phyloP scores from a whole-genome alignment of 1,284 basidiomycete genomes.

The Melampsora larici-populina region DNA sequence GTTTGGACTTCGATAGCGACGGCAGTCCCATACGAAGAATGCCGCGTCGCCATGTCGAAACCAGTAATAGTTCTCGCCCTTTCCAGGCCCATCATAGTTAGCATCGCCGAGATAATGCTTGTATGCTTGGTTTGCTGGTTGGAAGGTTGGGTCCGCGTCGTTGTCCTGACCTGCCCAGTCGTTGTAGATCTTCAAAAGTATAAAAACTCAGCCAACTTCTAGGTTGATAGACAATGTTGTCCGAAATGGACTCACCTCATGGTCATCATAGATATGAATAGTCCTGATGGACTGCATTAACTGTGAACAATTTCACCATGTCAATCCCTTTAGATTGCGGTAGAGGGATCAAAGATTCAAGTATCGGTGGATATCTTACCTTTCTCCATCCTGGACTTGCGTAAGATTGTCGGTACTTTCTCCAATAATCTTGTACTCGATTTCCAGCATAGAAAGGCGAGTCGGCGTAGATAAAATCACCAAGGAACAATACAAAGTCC shows the following conservation, averaged over 20 bases:
- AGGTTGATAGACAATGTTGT: neutral
- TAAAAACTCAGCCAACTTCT: neutral
- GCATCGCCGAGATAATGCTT: slow-evolving; percentile 23
- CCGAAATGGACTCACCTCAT: slow-evolving; percentile 59
- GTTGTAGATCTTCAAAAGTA: slow-evolving; percentile 60
- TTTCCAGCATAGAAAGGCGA: slow-evolving; percentile 59
- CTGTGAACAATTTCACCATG: slow-evolving; percentile 2
- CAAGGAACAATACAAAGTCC: slow-evolving; percentile 44
- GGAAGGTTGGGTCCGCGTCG: slow-evolving; percentile 58
- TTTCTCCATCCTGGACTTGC: slow-evolving; percentile 65
- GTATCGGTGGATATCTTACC: slow-evolving; percentile 58
- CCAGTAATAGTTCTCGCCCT: slow-evolving; percentile 45
- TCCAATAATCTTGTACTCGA: slow-evolving; percentile 61
- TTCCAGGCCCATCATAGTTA: slow-evolving; percentile 43
- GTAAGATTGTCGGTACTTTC: slow-evolving; percentile 67
- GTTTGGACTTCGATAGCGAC: slow-evolving; percentile 50
- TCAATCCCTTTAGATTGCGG: neutral
- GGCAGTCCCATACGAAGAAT: slow-evolving; percentile 43
- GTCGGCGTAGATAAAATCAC: slow-evolving; percentile 47
- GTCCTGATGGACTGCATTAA: slow-evolving; percentile 56
- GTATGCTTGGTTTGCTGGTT: slow-evolving; percentile 36
- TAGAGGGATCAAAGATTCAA: slow-evolving; percentile 8
- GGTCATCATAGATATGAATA: slow-evolving; percentile 66
- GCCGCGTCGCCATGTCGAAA: slow-evolving; percentile 40
- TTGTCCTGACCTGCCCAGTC: slow-evolving; percentile 64